Conservation (phyloP, 1,139 yeast species). For the Nakaseomyces nivariensis region DNA sequence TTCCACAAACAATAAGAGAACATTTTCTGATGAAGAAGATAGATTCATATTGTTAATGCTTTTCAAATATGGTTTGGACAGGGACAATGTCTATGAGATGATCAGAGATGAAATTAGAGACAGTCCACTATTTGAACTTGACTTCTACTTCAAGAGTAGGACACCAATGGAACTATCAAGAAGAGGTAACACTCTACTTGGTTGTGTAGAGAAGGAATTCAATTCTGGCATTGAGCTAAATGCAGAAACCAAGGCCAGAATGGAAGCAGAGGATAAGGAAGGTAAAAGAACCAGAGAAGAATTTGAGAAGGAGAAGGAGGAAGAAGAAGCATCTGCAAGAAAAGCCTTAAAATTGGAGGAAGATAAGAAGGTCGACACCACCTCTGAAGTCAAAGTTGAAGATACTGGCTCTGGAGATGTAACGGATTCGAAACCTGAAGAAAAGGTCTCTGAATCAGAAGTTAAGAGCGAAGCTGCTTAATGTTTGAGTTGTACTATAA, state of each 20-base stretch:
- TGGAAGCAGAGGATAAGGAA: slow-evolving; percentile 22
- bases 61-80: slow-evolving; percentile 56
- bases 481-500: too few relatives aligned
- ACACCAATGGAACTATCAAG: slow-evolving; percentile 55
- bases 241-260: slow-evolving; percentile 20
- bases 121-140: slow-evolving; percentile 56
- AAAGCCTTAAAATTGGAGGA: neutral
- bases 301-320: slow-evolving; percentile 11
- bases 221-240: slow-evolving; percentile 18
- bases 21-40: slow-evolving; percentile 67
- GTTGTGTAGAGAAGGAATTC: slow-evolving; percentile 55
- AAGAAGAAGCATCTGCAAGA: slow-evolving; percentile 3
- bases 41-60: slow-evolving; percentile 56
- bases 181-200: slow-evolving; percentile 56
- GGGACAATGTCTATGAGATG: slow-evolving; percentile 53
- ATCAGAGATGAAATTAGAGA: slow-evolving; percentile 52
- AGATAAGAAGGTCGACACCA: slow-evolving; percentile 3
- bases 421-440: neutral
- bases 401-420: slow-evolving; percentile 8
- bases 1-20: slow-evolving; percentile 47
- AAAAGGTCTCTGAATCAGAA: neutral
- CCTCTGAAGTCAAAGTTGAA: slow-evolving; percentile 2
- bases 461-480: neutral
- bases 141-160: slow-evolving; percentile 63
- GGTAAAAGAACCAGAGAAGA: slow-evolving; percentile 22